Conservation (phyloP, 2,329 filamentous ascomycete genomes). For the Aphanoascus verrucosus region DNA sequence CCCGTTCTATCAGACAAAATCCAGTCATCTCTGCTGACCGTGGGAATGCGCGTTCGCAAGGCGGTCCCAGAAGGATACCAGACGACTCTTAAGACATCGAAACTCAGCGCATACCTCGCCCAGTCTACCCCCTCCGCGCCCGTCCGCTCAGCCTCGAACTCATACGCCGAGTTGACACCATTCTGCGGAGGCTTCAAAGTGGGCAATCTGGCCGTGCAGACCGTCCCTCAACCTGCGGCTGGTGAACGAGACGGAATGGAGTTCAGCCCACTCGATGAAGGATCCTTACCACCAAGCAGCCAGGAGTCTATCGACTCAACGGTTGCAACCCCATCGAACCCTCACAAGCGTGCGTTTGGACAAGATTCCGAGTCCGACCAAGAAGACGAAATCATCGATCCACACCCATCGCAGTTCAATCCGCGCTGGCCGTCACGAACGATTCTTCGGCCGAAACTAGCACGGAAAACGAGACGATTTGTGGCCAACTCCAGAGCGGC, state of each 20-base stretch:
- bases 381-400: constrained; percentile 24
- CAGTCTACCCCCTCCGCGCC: constrained; percentile 17
- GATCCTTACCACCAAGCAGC: constrained; percentile 33
- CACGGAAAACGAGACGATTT: constrained; percentile 18
- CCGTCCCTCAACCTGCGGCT: constrained; percentile 28
- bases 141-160: constrained; percentile 19
- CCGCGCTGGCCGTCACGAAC: constrained; percentile 16
- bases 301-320: constrained; percentile 28
- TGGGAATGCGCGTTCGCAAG: constrained; percentile 92
- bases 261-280: constrained; percentile 28
- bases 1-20: constrained; percentile 53
- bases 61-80: constrained; percentile 91
- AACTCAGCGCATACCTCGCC: constrained; percentile 11
- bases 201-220: constrained; percentile 55
- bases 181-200: constrained; percentile 73
- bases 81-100: constrained; percentile 39
- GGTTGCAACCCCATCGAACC: constrained; percentile 21
- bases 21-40: constrained; percentile 74
- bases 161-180: constrained; percentile 55
- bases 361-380: constrained; percentile 26
- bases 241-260: constrained; percentile 18
- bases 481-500: constrained; percentile 16
- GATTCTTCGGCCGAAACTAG: constrained; percentile 27
- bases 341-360: constrained; percentile 37
- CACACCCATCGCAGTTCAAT: constrained; percentile 1